A percentile compares a stretch with the other conserved stretches of the same genome.
phyloP scores from a whole-genome alignment of 345 rosid species.

The Aurinia saxatilis region DNA sequence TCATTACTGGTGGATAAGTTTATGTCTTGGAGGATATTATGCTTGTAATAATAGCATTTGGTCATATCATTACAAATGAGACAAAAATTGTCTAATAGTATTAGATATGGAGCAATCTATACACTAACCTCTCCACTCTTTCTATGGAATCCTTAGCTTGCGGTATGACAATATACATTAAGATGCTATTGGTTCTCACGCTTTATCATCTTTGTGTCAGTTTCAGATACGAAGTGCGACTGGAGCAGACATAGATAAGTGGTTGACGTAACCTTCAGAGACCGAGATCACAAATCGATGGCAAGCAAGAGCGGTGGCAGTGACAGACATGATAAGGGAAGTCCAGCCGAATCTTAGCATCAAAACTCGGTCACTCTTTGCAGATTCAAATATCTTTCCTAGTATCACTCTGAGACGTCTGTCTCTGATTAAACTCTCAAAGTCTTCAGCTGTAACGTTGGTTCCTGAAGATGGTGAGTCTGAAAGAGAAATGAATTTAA shows the following conservation, averaged over 20 bases:
- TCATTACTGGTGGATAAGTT: not conserved
- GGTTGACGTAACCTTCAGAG: slow-evolving; percentile 41
- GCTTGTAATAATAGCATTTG: not conserved
- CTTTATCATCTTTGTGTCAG: too few species aligned
- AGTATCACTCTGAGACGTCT: slow-evolving; percentile 65
- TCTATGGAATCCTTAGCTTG: slow-evolving; percentile 1
- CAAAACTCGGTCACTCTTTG: slow-evolving; percentile 50
- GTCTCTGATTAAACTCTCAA: slow-evolving; percentile 42
- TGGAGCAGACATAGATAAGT: slow-evolving; percentile 36
- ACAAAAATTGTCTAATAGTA: not conserved
- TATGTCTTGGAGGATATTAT: not conserved
- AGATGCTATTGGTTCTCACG: not conserved
- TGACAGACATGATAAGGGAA: slow-evolving; percentile 41
- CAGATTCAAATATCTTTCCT: slow-evolving; percentile 45
- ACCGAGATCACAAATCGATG: slow-evolving; percentile 52
- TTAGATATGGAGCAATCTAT: slow-evolving; percentile 7
- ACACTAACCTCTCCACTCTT: not conserved
- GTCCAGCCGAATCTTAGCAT: slow-evolving; percentile 61
- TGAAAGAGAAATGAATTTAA: slow-evolving; percentile 26
- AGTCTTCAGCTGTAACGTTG: slow-evolving; percentile 35
- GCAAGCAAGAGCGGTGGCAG: slow-evolving; percentile 59
- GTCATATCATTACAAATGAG: not conserved
- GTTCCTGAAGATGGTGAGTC: slow-evolving; percentile 34
- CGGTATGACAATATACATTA: slow-evolving; percentile 5
- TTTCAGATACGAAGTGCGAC: slow-evolving; percentile 33